Base-by-base conservation (phyloP, 2,329 filamentous ascomycete genomes). In the Paecilomyces sp. region DNA sequence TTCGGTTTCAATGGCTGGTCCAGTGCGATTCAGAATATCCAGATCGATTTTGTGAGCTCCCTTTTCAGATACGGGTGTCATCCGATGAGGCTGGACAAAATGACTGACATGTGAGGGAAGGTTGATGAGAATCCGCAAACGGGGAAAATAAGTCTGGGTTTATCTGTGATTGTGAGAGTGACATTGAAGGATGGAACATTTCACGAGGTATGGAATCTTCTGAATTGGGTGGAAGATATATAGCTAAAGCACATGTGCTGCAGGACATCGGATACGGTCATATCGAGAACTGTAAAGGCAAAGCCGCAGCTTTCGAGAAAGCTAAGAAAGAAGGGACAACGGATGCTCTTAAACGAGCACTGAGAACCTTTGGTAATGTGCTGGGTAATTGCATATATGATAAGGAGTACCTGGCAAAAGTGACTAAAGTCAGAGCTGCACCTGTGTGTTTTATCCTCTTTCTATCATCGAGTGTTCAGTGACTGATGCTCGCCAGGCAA, bases 1-100 rank as follows among this genome's bases (percentile, higher is more conserved):
- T 96, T 97, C 77, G 92, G 92, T 9, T 97, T 97, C 80, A 96
- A 97, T 76, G 92, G 92, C 68, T 99, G 94, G 94, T 96, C 91
- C 9, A 96, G 91, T 59, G 89, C 89, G n/a, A 94, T 99, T 61
- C 90, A 93, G 71, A 92, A 95, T 71, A 89, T 97, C 41, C 89
- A 96, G 71, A 90, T 97, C 61, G 94, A 99, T 75, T 97, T 95
- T 75, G 91, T 86, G 71, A 64, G 80, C 74, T 47, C 54, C 25
- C 25, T 28, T 28, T 28, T 28, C 25, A 28, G 6, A 28, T 28
- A 6, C 25, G 6, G 25, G 25, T 28, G 25, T 28, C 2, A 28
- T 28, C 6, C 25, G 25, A 28, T 28, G 25, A 3, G 25, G 25
- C 3, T 28, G 25, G 60, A 63, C 13, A 22, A 33, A 36, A 15